Evolutionary conservation across 2,329 filamentous ascomycete species (phyloP).

Genomic region (Botrytis pseudocinerea): DNA sequence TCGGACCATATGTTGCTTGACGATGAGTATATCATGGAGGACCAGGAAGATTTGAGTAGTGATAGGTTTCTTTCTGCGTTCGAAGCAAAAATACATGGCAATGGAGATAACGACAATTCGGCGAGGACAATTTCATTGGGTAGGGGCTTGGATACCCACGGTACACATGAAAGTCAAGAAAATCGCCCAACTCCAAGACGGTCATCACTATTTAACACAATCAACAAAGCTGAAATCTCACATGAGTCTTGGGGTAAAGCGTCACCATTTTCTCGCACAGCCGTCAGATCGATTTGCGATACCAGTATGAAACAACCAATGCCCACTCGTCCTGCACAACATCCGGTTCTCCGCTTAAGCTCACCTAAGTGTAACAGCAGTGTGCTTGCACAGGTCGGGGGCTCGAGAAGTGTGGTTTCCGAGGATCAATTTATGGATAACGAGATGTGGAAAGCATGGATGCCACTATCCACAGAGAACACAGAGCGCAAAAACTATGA

Average conservation of each 20-base stretch:
- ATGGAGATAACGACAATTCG: neutral
- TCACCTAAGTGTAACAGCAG: slow-evolving; percentile 32
- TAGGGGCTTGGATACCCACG: no score
- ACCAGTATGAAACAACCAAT: slow-evolving; percentile 14
- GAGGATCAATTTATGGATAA: slow-evolving; percentile 36
- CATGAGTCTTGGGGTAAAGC: neutral
- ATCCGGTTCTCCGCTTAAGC: slow-evolving; percentile 30
- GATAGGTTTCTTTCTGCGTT: neutral
- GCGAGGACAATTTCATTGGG: neutral
- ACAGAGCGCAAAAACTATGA: neutral
- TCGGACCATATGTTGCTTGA: slow-evolving; percentile 40
- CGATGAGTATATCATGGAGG: slow-evolving; percentile 22
- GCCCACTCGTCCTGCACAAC: slow-evolving; percentile 4
- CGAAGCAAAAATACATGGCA: neutral
- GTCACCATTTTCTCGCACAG: neutral
- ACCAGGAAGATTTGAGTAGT: neutral
- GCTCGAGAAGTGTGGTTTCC: slow-evolving; percentile 25
- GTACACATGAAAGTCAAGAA: neutral
- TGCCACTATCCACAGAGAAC: slow-evolving; percentile 20
- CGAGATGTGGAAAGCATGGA: slow-evolving; percentile 39
- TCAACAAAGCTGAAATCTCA: neutral
- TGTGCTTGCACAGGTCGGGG: slow-evolving; percentile 35
- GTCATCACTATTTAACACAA: neutral
- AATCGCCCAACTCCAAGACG: neutral
- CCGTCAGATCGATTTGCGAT: neutral